Evolutionary conservation across 305 asterid genomes (phyloP), one percentile per base, ranked within the genome.

Genomic region (Solanum hybrid): DNA sequence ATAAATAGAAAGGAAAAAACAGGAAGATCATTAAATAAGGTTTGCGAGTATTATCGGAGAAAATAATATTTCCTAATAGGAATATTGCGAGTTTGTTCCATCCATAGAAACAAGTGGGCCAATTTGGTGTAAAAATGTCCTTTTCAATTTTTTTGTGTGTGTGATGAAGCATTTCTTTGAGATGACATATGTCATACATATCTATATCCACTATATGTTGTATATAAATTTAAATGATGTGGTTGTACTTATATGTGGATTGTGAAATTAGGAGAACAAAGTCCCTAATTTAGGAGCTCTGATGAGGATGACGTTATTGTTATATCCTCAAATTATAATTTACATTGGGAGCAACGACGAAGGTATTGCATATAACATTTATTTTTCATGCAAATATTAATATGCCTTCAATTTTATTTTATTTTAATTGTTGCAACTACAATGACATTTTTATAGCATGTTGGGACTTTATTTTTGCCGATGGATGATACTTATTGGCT

Each of bases 321-420:
- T 86, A 86, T 85, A 31, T 90, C 92, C 2, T 92, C 93, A 24
- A 96, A 94, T 89, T 92, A 93, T 66, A 96, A 95, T 85, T 85
- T 94, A 64, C 90, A 17, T 35, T 27, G 91, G 35, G 5, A 35
- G 15, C 27, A 89, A 91, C 34, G 95, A 91, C 78, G 93, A 89
- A 90, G 97, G 97, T 95, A 89, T 76, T 34, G 71, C 51, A 35
- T 71, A 4, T 85, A 66, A 34, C 29, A 75, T 85, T 80, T 7
- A 38, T 19, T 75, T 11, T 82, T 84, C 27, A 19, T 75, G 26
- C 37, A 24, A 31, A 38, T 71, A 37, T 42, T n/a, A 81, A 17
- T 27, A 12, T 42, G 56, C 56, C 56, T 12, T 42, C 56, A 42
- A 42, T 42, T 42, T 34, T 34, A 34, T 34, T 34, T 34, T 34